Percentiles rank a stretch among this genome's conserved stretches.
phyloP scores from a whole-genome alignment of 345 rosid species.

The Aquilaria yunnanensis region DNA sequence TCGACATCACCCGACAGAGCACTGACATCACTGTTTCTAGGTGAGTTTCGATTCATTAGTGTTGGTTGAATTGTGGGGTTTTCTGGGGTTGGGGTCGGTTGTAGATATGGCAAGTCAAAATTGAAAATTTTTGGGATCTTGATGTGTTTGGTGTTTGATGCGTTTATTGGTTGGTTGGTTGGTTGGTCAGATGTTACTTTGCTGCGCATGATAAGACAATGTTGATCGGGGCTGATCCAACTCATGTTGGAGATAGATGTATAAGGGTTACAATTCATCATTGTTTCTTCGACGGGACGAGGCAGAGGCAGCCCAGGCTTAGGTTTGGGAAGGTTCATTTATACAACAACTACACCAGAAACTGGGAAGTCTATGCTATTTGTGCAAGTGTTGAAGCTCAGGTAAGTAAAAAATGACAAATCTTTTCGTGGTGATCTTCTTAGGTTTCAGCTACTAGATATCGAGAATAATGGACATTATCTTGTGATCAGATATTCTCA shows the following conservation, averaged over 20 bases:
- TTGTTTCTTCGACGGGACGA: constrained; percentile 86
- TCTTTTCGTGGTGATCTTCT: background rate
- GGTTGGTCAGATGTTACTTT: constrained; percentile 60
- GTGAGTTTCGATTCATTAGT: constrained; percentile 21
- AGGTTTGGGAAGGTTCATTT: constrained; percentile 88
- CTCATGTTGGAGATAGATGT: constrained; percentile 71
- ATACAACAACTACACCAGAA: constrained; percentile 81
- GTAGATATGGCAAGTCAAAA: background rate
- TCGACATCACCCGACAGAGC: constrained; percentile 84
- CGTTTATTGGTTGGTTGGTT: constrained; percentile 6
- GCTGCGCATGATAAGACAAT: constrained; percentile 77
- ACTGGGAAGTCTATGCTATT: constrained; percentile 89
- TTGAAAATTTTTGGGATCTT: background rate
- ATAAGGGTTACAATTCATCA: constrained; percentile 87
- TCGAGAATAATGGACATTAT: background rate
- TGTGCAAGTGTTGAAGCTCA: constrained; percentile 94
- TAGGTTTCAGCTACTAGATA: background rate
- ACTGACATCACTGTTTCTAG: constrained; percentile 88
- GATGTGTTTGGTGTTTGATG: background rate
- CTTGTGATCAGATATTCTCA: constrained; percentile 55
- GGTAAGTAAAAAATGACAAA: constrained; percentile 26
- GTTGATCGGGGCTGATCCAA: constrained; percentile 78
- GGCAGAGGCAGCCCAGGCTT: constrained; percentile 87
- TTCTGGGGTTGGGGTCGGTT: background rate
- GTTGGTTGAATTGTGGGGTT: constrained; percentile 1